Evolutionary conservation across 2,329 filamentous ascomycete genomes (phyloP), one percentile per base, ranked within the genome.

Genomic region (Xylariaceae sp.): DNA sequence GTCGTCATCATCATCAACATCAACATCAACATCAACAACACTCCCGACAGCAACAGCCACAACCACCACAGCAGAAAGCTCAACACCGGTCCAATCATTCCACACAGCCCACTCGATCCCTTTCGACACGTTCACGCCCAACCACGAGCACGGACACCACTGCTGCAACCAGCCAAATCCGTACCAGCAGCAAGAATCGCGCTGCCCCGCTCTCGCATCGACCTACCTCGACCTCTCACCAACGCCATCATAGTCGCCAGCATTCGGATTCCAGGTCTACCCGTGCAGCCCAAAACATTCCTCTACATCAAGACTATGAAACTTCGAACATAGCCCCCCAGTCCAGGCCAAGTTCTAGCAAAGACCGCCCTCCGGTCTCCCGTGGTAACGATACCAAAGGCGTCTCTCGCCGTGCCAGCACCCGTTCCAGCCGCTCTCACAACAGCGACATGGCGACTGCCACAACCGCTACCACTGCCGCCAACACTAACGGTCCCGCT

Each of bases 301-400:
- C 74, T 50, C 73, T 75, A 52, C 83, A 86, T 66, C 79, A 86
- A 70, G 88, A 94, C 72, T 85, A 85, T 76, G 89, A 92, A 73
- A 80, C 85, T 64, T 77, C 80, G 65, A 85, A 85, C 75, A 71
- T 88, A 74, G 80, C 82, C 65, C 76, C 80, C 51, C 74, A 81
- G 74, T 62, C 79, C 76, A 72, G 83, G 80, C 80, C 84, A 73
- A 84, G 79, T 73, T 78, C 81, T 57, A 87, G 84, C 64, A 80
- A 79, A 69, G 86, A 89, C 66, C 77, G 79, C 57, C 77, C 70
- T 62, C 70, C 69, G 63, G 67, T 71, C 77, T 62, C 80, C 78
- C 70, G 76, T 78, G 70, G 83, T 83, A 64, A 78, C 76, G 62
- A 80, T 73, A 67, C 75, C 61, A 73, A 76, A 65, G 68, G 66